Evolutionary conservation across 2,329 filamentous ascomycete genomes (phyloP), one percentile per base, ranked within the genome.

Genomic region (Diplodia scrobiculata): DNA sequence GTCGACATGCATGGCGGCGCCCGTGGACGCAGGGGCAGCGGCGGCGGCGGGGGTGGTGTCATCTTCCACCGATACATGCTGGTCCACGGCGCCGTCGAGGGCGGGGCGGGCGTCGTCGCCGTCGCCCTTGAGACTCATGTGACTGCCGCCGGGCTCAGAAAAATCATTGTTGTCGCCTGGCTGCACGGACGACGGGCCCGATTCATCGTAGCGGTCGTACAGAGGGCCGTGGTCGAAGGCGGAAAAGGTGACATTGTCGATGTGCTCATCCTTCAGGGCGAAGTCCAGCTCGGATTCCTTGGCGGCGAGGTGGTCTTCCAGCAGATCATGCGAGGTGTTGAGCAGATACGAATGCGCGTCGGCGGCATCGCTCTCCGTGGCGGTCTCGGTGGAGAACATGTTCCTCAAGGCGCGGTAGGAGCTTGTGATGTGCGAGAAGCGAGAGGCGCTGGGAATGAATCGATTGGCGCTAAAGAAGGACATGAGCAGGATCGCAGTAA

Each of bases 111-210:
- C 17, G 29, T 66, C 72, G 66, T 76, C 74, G 58, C 69, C 70
- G 38, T 77, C 75, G 34, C 74, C 72, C 68, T 69, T 72, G 45
- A 71, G 68, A 68, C 70, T 75, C 47, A 73, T 70, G 68, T 76
- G 72, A 69, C 73, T 73, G 66, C 69, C 74, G 68, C 69, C 73
- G 48, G 68, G 66, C 65, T 79, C 77, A 29, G 75, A 79, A 69
- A 71, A 71, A 68, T 77, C 75, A 65, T 74, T 74, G 54, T 69
- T 68, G 66, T 78, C 75, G 67, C 74, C 74, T 64, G 75, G 75
- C 68, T 78, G 77, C 70, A 76, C 72, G 69, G 77, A 79, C 67
- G 77, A 79, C 67, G 74, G 70, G 66, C 72, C 73, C 32, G 77
- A 78, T 70, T 78, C 76, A 71, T 73, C 73, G 73, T 78, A 79